Evolutionary conservation across 805 yeast species (phyloP), one percentile per base, ranked within the genome.

Genomic region (Lipomyces orientalis): DNA sequence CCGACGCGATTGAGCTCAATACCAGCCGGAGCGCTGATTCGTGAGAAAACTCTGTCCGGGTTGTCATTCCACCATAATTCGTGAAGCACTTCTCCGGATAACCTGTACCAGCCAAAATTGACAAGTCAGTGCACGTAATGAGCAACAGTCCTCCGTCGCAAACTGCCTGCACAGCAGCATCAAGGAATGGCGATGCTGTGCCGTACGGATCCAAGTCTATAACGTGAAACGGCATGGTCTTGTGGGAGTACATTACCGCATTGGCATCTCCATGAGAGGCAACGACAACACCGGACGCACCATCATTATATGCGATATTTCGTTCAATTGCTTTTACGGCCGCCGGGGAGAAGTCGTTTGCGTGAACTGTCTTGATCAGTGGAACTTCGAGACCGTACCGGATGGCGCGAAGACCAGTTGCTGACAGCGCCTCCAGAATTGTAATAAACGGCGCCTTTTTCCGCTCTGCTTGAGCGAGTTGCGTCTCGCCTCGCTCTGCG

Each of bases 121-220:
- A 97, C 16, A 96, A 84, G 80, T 95, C 99, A 0, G 99, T 95
- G 78, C 99, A 95, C 0, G 99, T 95, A 2, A 95, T 94, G 61
- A 95, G 81, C 71, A 95, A 79, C 55, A 95, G 75, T 0, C 98
- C 99, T 64, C 89, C 93, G 72, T 93, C 93, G 60, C 85, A 85
- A n/a, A 93, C 85, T 39, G 89, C 81, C 75, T 92, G 97, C 39
- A 95, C 82, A 0, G 98, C 98, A 39, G 95, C 87, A 77, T 95
- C 99, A 35, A 95, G 83, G 76, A 95, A 95, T 7, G 99, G 99
- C 0, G 97, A 87, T 0, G 97, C 99, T 0, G 98, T 90, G 37
- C 99, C 99, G 76, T 95, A 95, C 0, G 99, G 99, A 78, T 95
- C 99, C 61, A 95, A 83, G 79, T 95, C 99, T 66, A 95, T 87